phyloP scores from a whole-genome alignment of 352 stramenopile species.

The Blastocystis sp. region DNA sequence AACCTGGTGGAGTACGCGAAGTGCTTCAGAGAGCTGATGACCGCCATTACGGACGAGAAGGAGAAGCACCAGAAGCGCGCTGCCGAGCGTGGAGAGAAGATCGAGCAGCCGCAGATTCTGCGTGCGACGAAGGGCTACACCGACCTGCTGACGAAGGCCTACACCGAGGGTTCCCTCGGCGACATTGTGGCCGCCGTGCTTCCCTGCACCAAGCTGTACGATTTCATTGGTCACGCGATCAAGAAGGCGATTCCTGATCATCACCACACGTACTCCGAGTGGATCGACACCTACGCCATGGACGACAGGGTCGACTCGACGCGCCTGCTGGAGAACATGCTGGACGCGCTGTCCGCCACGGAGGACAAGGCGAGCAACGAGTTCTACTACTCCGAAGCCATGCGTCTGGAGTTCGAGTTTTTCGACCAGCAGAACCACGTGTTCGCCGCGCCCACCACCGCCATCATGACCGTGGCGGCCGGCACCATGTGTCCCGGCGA shows the following conservation, averaged over 20 bases:
- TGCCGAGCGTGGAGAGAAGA: slow-evolving; percentile 48
- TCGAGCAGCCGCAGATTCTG: slow-evolving; percentile 54
- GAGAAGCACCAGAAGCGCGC: slow-evolving; percentile 54
- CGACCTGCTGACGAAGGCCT: slow-evolving; percentile 62
- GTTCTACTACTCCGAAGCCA: slow-evolving; percentile 65
- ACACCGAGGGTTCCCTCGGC: slow-evolving; percentile 39
- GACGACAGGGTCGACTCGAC: background rate
- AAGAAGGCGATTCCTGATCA: slow-evolving; percentile 57
- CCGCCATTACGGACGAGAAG: slow-evolving; percentile 54
- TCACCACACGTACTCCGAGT: slow-evolving; percentile 61
- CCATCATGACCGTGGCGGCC: slow-evolving; percentile 34
- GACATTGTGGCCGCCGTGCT: slow-evolving; percentile 57
- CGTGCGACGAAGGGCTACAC: slow-evolving; percentile 63
- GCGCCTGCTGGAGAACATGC: slow-evolving; percentile 23
- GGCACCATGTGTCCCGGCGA: background rate
- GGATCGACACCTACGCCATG: slow-evolving; percentile 54
- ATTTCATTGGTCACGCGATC: slow-evolving; percentile 63
- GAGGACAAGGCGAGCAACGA: slow-evolving; percentile 44
- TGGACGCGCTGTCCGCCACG: slow-evolving; percentile 18
- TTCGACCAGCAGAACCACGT: slow-evolving; percentile 68
- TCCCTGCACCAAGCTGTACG: slow-evolving; percentile 62
- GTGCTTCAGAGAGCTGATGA: slow-evolving; percentile 48
- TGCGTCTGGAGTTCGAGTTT: slow-evolving; percentile 69
- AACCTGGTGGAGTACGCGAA: slow-evolving; percentile 50
- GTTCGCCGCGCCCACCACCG: slow-evolving; percentile 20